phyloP scores from a whole-genome alignment of 768 basidiomycete species.

The Trametes cubensis region DNA sequence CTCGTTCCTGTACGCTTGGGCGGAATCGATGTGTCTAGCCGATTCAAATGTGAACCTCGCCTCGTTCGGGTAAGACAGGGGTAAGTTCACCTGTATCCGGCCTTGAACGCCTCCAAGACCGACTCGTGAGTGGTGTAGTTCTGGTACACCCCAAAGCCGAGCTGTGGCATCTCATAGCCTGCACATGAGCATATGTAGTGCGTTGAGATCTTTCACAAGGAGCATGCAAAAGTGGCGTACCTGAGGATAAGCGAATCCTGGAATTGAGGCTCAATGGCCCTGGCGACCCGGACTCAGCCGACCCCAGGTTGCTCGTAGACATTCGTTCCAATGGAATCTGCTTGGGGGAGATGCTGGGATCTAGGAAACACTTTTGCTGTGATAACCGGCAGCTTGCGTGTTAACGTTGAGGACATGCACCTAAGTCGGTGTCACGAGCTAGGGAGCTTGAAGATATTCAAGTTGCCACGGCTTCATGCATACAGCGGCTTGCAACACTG shows the following conservation, averaged over 20 bases:
- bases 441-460: too few relatives aligned
- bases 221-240: slow-evolving; percentile 3
- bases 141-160: slow-evolving; percentile 75
- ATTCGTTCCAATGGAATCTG: too few relatives aligned
- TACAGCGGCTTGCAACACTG: too few relatives aligned
- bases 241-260: slow-evolving; percentile 32
- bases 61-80: background rate
- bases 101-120: slow-evolving; percentile 61
- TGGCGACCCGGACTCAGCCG: background rate
- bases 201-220: too few relatives aligned
- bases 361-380: too few relatives aligned
- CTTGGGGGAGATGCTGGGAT: too few relatives aligned
- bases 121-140: slow-evolving; percentile 61
- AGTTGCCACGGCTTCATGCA: too few relatives aligned
- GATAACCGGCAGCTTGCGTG: too few relatives aligned
- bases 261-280: slow-evolving; percentile 6
- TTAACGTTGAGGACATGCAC: too few relatives aligned
- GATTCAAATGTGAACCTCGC: background rate
- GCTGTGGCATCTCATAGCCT: slow-evolving; percentile 59
- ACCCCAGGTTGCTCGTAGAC: background rate
- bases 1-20: slow-evolving; percentile 72
- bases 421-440: too few relatives aligned
- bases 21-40: slow-evolving; percentile 68
- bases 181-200: background rate
- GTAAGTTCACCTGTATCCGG: slow-evolving; percentile 55